Percentiles rank a stretch among this genome's conserved stretches.
phyloP scores from a whole-genome alignment of 163 green algal species.

The Scenedesmus sp. region DNA sequence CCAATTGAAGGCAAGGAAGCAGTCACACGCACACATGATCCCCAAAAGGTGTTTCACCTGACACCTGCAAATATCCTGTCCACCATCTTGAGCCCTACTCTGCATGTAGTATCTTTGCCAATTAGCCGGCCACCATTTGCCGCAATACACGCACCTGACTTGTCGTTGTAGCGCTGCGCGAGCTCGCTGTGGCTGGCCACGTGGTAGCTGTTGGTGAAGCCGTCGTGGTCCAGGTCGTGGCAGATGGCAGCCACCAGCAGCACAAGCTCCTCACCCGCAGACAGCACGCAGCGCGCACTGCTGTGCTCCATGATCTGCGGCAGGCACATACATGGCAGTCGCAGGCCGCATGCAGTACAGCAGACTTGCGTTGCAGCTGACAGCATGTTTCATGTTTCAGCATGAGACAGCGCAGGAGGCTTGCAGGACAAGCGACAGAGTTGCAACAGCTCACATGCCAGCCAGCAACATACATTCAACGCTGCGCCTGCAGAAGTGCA shows the following conservation, averaged over 20 bases:
- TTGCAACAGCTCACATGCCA: background rate
- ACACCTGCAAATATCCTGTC: no score
- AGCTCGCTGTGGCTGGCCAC: slow-evolving; percentile 65
- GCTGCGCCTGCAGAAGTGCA: background rate
- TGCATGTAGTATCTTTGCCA: background rate
- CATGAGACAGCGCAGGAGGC: no score
- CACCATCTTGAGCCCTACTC: no score
- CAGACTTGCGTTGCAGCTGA: background rate
- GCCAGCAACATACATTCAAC: background rate
- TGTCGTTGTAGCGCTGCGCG: slow-evolving; percentile 79
- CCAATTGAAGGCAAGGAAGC: no score
- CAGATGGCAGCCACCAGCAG: slow-evolving; percentile 75
- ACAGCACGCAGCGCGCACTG: slow-evolving; percentile 54
- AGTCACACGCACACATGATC: no score
- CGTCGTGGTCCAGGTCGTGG: slow-evolving; percentile 83
- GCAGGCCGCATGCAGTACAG: background rate
- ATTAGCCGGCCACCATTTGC: background rate
- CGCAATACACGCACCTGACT: background rate
- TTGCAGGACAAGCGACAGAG: background rate
- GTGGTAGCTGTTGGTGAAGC: slow-evolving; percentile 79
- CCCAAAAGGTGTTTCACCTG: no score
- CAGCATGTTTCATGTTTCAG: background rate
- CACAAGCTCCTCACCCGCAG: slow-evolving; percentile 64
- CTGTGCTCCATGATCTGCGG: slow-evolving; percentile 62
- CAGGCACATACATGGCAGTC: background rate